Conservation (phyloP, 345 rosid genomes). For the Aethionema arabicum region DNA sequence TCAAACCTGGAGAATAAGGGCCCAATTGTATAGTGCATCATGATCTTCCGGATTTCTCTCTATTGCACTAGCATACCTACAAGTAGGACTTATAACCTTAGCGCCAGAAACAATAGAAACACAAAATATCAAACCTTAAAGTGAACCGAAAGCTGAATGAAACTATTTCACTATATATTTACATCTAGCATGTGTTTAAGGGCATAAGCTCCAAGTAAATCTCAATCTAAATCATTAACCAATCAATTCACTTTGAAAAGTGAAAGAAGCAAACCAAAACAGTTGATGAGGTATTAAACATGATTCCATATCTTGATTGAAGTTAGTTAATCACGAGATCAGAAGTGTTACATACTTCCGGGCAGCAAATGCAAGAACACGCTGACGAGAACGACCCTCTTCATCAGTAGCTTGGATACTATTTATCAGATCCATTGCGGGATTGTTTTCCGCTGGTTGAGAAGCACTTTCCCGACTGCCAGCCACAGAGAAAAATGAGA, state of each 20-base stretch:
- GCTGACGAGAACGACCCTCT: slow-evolving; percentile 96
- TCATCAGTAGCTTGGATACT: slow-evolving; percentile 83
- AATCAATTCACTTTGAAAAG: slow-evolving; percentile 6
- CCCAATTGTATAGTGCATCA: slow-evolving; percentile 98
- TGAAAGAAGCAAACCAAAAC: not conserved
- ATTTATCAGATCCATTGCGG: slow-evolving; percentile 86
- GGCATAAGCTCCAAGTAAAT: not conserved
- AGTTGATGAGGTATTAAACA: not conserved
- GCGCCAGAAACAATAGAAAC: not conserved
- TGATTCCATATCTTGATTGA: not conserved
- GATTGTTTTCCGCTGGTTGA: slow-evolving; percentile 65
- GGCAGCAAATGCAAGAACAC: slow-evolving; percentile 95
- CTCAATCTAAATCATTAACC: slow-evolving; percentile 7
- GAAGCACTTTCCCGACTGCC: slow-evolving; percentile 67
- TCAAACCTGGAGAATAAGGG: slow-evolving; percentile 95
- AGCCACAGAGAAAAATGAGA: not conserved
- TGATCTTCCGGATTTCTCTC: slow-evolving; percentile 92
- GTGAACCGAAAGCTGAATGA: slow-evolving; percentile 12
- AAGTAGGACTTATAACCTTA: slow-evolving; percentile 21
- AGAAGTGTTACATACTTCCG: slow-evolving; percentile 55
- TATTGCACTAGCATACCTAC: slow-evolving; percentile 87
- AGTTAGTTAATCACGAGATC: not conserved
- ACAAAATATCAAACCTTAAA: slow-evolving; percentile 8
- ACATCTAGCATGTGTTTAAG: not conserved
- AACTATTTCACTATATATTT: slow-evolving; percentile 1